These are phyloP conservation scores for Fraxinus excelsior DNA, from an alignment of 257 asterid species.

Conservation along the genomic window DNA sequence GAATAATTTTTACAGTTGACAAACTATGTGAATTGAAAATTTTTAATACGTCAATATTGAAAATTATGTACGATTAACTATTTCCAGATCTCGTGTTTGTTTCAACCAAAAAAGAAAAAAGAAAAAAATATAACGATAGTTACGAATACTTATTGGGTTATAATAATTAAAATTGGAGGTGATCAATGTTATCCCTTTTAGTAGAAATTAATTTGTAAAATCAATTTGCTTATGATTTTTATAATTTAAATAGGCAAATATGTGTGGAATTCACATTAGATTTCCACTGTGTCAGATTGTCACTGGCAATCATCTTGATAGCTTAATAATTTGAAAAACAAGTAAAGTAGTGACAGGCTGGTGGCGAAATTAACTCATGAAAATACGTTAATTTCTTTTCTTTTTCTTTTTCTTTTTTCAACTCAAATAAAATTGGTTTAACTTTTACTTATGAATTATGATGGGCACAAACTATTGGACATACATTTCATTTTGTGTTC, in stretches of 20 bases:
- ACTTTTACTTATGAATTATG: too few species aligned
- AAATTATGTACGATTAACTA: not conserved
- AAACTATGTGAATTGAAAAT: too few species aligned
- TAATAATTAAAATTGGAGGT: not conserved
- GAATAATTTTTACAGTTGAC: too few species aligned
- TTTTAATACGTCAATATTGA: not conserved
- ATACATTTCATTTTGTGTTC: too few species aligned
- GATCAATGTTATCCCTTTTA: not conserved
- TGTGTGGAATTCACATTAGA: constrained; percentile 30
- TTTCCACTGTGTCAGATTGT: constrained; percentile 20
- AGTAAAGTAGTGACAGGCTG: not conserved
- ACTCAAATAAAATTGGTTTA: too few species aligned
- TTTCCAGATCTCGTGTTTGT: not conserved
- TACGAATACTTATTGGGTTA: too few species aligned
- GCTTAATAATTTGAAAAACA: not conserved
- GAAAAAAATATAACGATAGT: too few species aligned
- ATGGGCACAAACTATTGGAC: too few species aligned
- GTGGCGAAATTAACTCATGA: not conserved
- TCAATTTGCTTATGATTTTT: not conserved
- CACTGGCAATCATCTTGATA: constrained; percentile 12
- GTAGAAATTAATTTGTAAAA: not conserved
- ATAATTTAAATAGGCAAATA: not conserved
- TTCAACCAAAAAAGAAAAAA: too few species aligned
- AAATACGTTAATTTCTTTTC: not conserved
- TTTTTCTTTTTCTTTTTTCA: too few species aligned